These are phyloP conservation scores for Penicillium olsonii DNA, from an alignment of 2,329 filamentous ascomycete genomes.

Conservation along the genomic window DNA sequence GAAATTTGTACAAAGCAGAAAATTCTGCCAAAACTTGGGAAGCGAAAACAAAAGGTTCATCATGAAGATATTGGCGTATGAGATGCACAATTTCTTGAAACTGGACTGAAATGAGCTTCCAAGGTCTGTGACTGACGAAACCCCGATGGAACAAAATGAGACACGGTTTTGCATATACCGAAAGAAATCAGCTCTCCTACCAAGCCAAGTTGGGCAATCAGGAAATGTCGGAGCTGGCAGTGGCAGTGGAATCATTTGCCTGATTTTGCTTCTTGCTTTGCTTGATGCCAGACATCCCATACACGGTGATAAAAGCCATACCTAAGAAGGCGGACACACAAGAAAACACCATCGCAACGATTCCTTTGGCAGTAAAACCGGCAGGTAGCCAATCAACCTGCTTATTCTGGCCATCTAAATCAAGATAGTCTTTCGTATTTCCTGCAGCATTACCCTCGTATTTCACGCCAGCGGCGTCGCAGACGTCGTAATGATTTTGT, in stretches of 20 bases:
- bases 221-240: background rate
- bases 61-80: too few species aligned
- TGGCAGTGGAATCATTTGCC: background rate
- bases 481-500: constrained; percentile 60
- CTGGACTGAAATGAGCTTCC: background rate
- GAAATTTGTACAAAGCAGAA: too few species aligned
- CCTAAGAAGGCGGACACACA: constrained; percentile 69
- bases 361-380: constrained; percentile 71
- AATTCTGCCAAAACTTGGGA: too few species aligned
- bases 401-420: constrained; percentile 63
- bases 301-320: constrained; percentile 67
- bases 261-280: background rate
- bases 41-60: too few species aligned
- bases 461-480: constrained; percentile 54
- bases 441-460: constrained; percentile 72
- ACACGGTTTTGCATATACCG: too few species aligned
- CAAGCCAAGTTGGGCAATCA: background rate
- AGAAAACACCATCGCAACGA: constrained; percentile 74
- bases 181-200: too few species aligned
- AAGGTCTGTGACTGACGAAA: background rate
- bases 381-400: constrained; percentile 60
- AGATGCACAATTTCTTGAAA: too few species aligned
- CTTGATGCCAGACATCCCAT: constrained; percentile 40
- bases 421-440: constrained; percentile 64
- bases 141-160: too few species aligned